Conservation (phyloP, 345 rosid species). For the Mangifera indica region DNA sequence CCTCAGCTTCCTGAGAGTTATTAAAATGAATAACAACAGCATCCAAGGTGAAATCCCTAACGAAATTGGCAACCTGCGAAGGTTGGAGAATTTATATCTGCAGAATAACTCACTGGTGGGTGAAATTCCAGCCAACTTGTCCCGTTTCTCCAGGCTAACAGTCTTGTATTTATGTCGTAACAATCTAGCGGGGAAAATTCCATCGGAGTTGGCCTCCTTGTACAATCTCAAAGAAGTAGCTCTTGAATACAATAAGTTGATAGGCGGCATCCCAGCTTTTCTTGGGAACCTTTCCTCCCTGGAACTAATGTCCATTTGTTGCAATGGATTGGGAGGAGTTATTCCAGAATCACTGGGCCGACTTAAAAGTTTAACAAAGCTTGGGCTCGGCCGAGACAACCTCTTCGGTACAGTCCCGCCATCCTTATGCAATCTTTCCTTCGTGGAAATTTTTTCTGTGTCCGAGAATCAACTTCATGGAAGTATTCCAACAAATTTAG, state of each 20-base stretch:
- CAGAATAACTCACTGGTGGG: constrained; percentile 13
- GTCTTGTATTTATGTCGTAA: neutral
- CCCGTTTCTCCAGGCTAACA: constrained; percentile 9
- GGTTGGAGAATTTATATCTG: neutral
- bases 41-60: constrained; percentile 16
- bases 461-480: too few species aligned
- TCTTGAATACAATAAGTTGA: constrained; percentile 1
- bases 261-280: constrained; percentile 11
- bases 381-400: constrained; percentile 9
- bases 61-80: neutral
- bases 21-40: constrained; percentile 10
- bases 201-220: constrained; percentile 6
- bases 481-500: too few species aligned
- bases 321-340: neutral
- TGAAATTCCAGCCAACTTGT: constrained; percentile 15
- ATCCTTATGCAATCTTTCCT: too few species aligned
- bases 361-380: neutral
- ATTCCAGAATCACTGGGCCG: constrained; percentile 4
- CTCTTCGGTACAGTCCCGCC: neutral
- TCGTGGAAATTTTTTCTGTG: too few species aligned
- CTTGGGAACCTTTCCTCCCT: constrained; percentile 27
- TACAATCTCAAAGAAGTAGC: neutral
- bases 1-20: constrained; percentile 12
- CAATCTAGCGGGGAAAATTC: constrained; percentile 16
- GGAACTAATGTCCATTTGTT: neutral